A percentile compares a stretch with the other conserved stretches of the same genome.
These are phyloP conservation scores for Calonectria pseudoreteaudii DNA, from an alignment of 2,329 filamentous ascomycete genomes.

Conservation along the genomic window DNA sequence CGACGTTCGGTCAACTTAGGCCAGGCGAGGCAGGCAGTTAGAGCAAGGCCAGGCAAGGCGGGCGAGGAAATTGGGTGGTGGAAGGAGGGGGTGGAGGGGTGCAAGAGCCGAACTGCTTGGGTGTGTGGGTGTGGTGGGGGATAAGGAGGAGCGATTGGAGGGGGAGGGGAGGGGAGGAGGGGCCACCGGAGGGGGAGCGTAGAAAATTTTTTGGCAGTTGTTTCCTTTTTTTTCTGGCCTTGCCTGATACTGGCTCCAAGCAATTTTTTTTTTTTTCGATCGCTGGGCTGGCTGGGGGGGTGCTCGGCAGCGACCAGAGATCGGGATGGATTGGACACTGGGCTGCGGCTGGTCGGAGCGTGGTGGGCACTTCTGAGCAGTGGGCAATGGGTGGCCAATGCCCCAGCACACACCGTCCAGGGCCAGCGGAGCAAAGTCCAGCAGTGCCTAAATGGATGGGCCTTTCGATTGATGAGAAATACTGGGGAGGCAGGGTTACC, in stretches of 20 bases:
- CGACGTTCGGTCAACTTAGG: conserved; percentile 31
- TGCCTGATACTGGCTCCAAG: conserved; percentile 8
- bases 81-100: conserved; percentile 37
- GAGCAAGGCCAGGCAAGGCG: conserved; percentile 21
- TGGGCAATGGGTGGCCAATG: conserved; percentile 39
- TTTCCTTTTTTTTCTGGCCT: conserved; percentile 28
- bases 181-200: conserved; percentile 32
- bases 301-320: conserved; percentile 30
- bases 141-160: conserved; percentile 39
- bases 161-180: conserved; percentile 39
- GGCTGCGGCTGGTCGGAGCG: conserved; percentile 31
- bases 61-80: conserved; percentile 30
- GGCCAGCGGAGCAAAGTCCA: conserved; percentile 20
- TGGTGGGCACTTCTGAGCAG: conserved; percentile 28
- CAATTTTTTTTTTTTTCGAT: not conserved
- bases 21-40: conserved; percentile 23
- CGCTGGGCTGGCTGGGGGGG: conserved; percentile 9
- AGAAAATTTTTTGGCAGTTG: conserved; percentile 32
- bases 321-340: conserved; percentile 27
- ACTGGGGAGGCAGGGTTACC: conserved; percentile 22
- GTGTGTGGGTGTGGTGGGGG: conserved; percentile 41
- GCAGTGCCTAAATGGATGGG: conserved; percentile 31
- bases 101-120: conserved; percentile 31
- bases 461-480: conserved; percentile 21
- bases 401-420: conserved; percentile 32